Evolutionary conservation across 2,329 filamentous ascomycete genomes (phyloP).

Genomic region (Curvularia sp.): DNA sequence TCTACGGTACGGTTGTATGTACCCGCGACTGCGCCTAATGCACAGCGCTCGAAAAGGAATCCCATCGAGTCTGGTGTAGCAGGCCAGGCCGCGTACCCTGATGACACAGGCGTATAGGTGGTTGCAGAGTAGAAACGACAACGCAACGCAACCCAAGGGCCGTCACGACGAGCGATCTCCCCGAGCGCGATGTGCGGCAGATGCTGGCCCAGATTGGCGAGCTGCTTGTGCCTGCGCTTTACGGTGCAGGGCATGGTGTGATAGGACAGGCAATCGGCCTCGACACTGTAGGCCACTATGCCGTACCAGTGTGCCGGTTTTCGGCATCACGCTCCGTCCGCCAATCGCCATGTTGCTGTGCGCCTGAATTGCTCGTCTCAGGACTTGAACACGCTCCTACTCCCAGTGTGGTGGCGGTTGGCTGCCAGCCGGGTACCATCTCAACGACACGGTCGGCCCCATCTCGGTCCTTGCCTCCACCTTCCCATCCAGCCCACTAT

Average conservation of each 20-base stretch:
- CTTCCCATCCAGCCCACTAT: background rate
- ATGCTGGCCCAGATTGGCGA: constrained; percentile 15
- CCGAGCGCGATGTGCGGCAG: background rate
- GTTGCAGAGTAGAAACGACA: background rate
- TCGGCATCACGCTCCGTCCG: background rate
- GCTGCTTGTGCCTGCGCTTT: constrained; percentile 12
- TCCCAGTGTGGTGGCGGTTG: constrained; percentile 5
- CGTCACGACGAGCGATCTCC: background rate
- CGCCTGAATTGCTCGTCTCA: constrained; percentile 1
- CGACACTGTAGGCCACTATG: background rate
- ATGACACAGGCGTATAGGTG: background rate
- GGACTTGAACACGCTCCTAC: constrained; percentile 2
- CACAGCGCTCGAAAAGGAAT: constrained; percentile 18
- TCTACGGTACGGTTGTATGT: constrained; percentile 11
- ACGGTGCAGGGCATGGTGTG: background rate
- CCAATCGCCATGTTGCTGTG: background rate
- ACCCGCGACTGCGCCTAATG: constrained; percentile 9
- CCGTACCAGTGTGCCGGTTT: constrained; percentile 1
- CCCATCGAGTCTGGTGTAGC: constrained; percentile 12
- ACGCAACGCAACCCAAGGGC: background rate
- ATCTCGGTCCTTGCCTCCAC: background rate
- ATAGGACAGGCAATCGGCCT: constrained; percentile 6
- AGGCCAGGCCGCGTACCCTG: background rate
- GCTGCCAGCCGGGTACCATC: constrained; percentile 5
- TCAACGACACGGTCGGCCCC: constrained; percentile 8